phyloP scores from a whole-genome alignment of 768 basidiomycete species.

The Hysterangium stoloniferum region DNA sequence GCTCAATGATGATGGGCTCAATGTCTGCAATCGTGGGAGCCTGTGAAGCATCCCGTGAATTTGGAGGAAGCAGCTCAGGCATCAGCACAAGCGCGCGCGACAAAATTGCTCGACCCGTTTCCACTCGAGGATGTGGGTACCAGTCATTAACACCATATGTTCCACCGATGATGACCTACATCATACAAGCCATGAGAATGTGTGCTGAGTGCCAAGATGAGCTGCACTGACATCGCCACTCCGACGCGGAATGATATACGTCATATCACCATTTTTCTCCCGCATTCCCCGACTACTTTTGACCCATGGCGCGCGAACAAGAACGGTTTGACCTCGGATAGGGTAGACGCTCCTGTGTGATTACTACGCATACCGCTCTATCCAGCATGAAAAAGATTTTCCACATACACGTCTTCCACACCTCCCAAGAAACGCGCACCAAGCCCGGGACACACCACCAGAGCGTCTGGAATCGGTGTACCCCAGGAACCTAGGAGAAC shows the following conservation, averaged over 20 bases:
- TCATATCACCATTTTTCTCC: slow-evolving; percentile 21
- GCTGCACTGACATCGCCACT: slow-evolving; percentile 47
- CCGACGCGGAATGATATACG: slow-evolving; percentile 57
- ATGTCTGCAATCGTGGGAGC: slow-evolving; percentile 32
- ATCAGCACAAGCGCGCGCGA: slow-evolving; percentile 15
- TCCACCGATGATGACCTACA: slow-evolving; percentile 47
- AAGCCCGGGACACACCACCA: slow-evolving; percentile 67
- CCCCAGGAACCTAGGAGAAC: slow-evolving; percentile 53
- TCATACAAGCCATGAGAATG: background rate
- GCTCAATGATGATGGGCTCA: slow-evolving; percentile 30
- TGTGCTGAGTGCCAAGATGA: background rate
- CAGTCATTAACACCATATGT: slow-evolving; percentile 55
- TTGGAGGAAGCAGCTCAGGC: slow-evolving; percentile 18
- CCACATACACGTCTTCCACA: slow-evolving; percentile 35
- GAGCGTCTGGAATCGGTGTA: slow-evolving; percentile 34
- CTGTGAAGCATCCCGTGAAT: slow-evolving; percentile 10
- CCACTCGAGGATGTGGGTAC: slow-evolving; percentile 58
- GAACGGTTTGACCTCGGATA: slow-evolving; percentile 50
- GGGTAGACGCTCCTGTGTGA: slow-evolving; percentile 31
- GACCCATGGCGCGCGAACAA: slow-evolving; percentile 64
- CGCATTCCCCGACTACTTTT: slow-evolving; percentile 26
- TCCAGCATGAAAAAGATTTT: background rate
- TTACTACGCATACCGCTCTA: background rate
- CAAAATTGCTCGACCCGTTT: slow-evolving; percentile 31
- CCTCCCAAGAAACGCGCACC: slow-evolving; percentile 45